phyloP scores from a whole-genome alignment of 148 eudicot species.

The Rhododendron henanense region DNA sequence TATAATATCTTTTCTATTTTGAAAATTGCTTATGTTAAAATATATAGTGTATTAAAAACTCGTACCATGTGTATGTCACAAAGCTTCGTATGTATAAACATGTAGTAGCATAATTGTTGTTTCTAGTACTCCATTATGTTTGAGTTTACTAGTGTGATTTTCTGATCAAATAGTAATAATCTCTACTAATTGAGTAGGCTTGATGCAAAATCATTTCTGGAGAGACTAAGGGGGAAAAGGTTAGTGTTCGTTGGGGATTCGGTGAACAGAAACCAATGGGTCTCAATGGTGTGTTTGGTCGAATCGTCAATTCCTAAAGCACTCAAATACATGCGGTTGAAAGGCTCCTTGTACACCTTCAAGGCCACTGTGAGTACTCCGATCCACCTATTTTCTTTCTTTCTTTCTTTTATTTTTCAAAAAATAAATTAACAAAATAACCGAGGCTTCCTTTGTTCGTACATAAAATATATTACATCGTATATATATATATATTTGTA shows the following conservation, averaged over 20 bases:
- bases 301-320: constrained; percentile 35
- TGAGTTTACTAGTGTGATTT: not conserved
- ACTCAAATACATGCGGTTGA: constrained; percentile 21
- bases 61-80: too few relatives aligned
- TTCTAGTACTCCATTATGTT: too few relatives aligned
- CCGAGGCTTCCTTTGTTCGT: too few relatives aligned
- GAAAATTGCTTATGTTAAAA: too few relatives aligned
- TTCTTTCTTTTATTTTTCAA: not conserved
- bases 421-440: too few relatives aligned
- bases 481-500: too few relatives aligned
- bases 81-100: not conserved
- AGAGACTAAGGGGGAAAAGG: constrained; percentile 50
- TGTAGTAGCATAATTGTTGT: not conserved
- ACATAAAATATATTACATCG: too few relatives aligned
- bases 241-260: constrained; percentile 66
- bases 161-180: not conserved
- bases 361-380: constrained; percentile 44
- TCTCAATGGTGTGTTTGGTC: constrained; percentile 56
- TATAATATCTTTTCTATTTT: too few relatives aligned
- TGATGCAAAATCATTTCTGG: constrained; percentile 42
- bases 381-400: not conserved
- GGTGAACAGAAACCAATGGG: constrained; percentile 61
- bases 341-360: constrained; percentile 38
- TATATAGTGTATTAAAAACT: too few relatives aligned
- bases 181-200: constrained; percentile 31